Conservation (phyloP, 371 early-diverging fungal species). For the Mortierella sp. region DNA sequence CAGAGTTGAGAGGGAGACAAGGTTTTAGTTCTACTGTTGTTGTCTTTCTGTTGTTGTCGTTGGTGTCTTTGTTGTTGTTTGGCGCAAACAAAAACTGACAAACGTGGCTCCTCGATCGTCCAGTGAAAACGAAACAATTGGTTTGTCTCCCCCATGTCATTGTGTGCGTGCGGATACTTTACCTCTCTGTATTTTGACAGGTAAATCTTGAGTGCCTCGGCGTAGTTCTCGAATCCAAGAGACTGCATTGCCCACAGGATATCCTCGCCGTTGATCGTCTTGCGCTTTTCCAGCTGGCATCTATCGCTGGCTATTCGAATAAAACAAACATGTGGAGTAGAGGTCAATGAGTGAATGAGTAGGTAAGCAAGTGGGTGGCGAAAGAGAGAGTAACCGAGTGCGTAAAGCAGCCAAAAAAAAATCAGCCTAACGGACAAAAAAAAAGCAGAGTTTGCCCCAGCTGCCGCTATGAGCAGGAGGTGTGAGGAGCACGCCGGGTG, state of each 20-base stretch:
- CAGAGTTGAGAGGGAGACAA: neutral
- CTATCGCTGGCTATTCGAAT: conserved; percentile 87
- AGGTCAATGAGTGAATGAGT: neutral
- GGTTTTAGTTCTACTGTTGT: conserved; percentile 6
- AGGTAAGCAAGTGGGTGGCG: neutral
- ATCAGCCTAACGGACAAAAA: neutral
- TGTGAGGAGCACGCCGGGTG: neutral
- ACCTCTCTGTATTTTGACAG: conserved; percentile 93
- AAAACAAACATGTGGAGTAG: neutral
- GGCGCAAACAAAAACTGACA: neutral
- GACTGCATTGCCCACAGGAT: conserved; percentile 99
- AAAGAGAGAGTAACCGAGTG: neutral
- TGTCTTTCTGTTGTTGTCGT: neutral
- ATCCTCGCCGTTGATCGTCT: conserved; percentile 99
- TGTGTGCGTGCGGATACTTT: conserved; percentile 8
- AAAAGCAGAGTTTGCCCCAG: neutral
- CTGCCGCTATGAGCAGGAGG: neutral
- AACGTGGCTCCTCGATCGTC: conserved; percentile 15
- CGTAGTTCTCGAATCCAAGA: conserved; percentile 98
- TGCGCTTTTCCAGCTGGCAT: conserved; percentile 96
- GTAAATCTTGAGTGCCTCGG: conserved; percentile 95
- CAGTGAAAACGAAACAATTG: conserved; percentile 9
- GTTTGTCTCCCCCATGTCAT: neutral
- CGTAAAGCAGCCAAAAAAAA: neutral
- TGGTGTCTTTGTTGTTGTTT: neutral